phyloP scores from a whole-genome alignment of 192 early-diverging fungal genomes.

The Umbelopsis vinacea region DNA sequence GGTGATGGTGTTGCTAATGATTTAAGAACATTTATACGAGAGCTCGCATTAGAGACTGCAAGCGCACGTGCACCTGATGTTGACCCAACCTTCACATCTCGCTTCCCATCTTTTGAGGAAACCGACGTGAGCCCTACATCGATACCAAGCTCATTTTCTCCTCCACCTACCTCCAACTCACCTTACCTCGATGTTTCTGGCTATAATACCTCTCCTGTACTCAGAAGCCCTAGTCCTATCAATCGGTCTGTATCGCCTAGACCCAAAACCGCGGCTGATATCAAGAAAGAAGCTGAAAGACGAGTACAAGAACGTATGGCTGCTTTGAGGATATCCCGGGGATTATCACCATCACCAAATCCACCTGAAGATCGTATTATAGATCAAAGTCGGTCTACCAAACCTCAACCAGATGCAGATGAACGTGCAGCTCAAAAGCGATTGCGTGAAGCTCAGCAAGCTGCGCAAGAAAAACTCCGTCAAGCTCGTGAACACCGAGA shows the following conservation, averaged over 20 bases:
- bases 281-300: constrained; percentile 44
- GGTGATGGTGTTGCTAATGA: constrained; percentile 51
- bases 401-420: constrained; percentile 30
- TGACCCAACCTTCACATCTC: constrained; percentile 39
- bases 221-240: constrained; percentile 10
- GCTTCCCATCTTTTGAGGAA: constrained; percentile 32
- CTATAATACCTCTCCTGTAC: not conserved
- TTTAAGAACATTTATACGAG: constrained; percentile 48
- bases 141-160: constrained; percentile 12
- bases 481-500: constrained; percentile 39
- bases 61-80: constrained; percentile 35
- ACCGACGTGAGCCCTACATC: not conserved
- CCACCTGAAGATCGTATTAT: constrained; percentile 12
- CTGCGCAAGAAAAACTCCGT: constrained; percentile 44
- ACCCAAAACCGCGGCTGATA: constrained; percentile 43
- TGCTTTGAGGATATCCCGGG: constrained; percentile 29
- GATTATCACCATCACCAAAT: constrained; percentile 19
- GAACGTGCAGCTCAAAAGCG: constrained; percentile 41
- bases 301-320: constrained; percentile 44
- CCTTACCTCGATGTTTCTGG: not conserved
- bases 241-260: constrained; percentile 13
- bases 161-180: not conserved
- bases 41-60: constrained; percentile 36
- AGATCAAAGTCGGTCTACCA: constrained; percentile 3
- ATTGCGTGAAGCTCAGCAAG: constrained; percentile 38